A percentile compares a stretch with the other conserved stretches of the same genome.
These are phyloP conservation scores for Oidium heveae DNA, from an alignment of 2,329 filamentous ascomycete species.

Conservation along the genomic window DNA sequence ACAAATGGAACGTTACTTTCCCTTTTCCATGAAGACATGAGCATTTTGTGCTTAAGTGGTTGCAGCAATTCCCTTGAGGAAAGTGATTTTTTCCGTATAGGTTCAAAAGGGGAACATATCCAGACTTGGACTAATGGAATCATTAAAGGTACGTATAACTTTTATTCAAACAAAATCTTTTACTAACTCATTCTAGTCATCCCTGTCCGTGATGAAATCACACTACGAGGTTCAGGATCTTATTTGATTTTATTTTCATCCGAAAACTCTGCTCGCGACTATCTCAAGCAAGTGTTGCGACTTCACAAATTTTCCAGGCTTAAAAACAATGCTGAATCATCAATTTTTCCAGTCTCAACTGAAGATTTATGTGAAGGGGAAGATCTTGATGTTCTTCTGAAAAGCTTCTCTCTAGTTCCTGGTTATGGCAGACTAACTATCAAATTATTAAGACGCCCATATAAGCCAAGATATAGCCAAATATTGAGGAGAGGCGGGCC, in stretches of 20 bases:
- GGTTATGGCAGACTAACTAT: slow-evolving; percentile 15
- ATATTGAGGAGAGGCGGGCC: slow-evolving; percentile 16
- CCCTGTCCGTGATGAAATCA: slow-evolving; percentile 36
- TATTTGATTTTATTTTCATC: slow-evolving; percentile 48
- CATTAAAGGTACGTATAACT: slow-evolving; percentile 21
- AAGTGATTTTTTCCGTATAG: slow-evolving; percentile 45
- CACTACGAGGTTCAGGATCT: slow-evolving; percentile 33
- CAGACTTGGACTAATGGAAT: slow-evolving; percentile 42
- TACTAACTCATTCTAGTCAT: slow-evolving; percentile 15
- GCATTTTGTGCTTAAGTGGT: slow-evolving; percentile 28
- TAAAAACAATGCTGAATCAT: slow-evolving; percentile 15
- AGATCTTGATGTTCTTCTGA: slow-evolving; percentile 20
- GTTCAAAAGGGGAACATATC: slow-evolving; percentile 34
- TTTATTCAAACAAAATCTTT: background rate
- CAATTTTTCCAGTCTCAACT: slow-evolving; percentile 17
- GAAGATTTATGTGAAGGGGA: slow-evolving; percentile 21
- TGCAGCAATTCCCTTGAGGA: slow-evolving; percentile 33
- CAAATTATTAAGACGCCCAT: slow-evolving; percentile 14
- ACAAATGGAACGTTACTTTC: no score
- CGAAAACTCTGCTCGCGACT: slow-evolving; percentile 30
- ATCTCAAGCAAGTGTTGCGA: slow-evolving; percentile 27
- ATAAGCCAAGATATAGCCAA: slow-evolving; percentile 11
- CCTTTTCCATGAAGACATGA: background rate
- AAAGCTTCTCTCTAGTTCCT: slow-evolving; percentile 24
- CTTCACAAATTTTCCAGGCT: slow-evolving; percentile 22